These are phyloP conservation scores for Ceratocystiopsis minuta DNA, from an alignment of 2,329 filamentous ascomycete species.

Conservation along the genomic window DNA sequence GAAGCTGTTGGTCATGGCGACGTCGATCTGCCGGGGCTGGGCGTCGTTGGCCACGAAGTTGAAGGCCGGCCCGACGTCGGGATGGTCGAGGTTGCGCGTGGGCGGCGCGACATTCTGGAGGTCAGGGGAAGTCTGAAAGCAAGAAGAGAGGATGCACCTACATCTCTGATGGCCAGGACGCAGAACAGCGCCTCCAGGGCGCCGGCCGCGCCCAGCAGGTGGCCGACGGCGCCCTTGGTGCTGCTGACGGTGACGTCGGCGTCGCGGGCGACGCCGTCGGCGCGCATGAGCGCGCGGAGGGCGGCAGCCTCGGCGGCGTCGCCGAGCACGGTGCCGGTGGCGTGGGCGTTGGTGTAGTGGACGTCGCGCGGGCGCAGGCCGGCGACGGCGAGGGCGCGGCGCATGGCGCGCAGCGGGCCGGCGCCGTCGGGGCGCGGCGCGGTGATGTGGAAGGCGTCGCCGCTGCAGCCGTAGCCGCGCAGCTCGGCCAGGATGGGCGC, in stretches of 20 bases:
- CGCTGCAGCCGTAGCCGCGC: slow-evolving; percentile 74
- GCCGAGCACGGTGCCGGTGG: slow-evolving; percentile 71
- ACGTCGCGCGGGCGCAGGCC: slow-evolving; percentile 49
- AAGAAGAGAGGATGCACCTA: slow-evolving; percentile 23
- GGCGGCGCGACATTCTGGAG: slow-evolving; percentile 60
- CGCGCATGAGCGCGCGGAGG: slow-evolving; percentile 60
- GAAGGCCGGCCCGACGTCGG: slow-evolving; percentile 52
- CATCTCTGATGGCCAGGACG: slow-evolving; percentile 60
- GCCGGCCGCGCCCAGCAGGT: slow-evolving; percentile 79
- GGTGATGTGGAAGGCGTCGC: slow-evolving; percentile 87
- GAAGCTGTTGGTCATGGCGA: slow-evolving; percentile 86
- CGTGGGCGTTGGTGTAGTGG: slow-evolving; percentile 91
- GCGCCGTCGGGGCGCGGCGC: slow-evolving; percentile 68
- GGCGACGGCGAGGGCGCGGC: slow-evolving; percentile 55
- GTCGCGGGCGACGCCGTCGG: slow-evolving; percentile 41
- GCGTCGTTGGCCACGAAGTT: slow-evolving; percentile 65
- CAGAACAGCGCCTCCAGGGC: slow-evolving; percentile 80
- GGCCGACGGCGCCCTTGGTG: slow-evolving; percentile 84
- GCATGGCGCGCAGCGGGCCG: slow-evolving; percentile 75
- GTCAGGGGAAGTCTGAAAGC: not conserved
- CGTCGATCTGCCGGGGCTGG: slow-evolving; percentile 51
- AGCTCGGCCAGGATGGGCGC: slow-evolving; percentile 80
- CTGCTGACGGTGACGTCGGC: slow-evolving; percentile 67
- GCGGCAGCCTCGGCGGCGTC: slow-evolving; percentile 78
- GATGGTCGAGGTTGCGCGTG: slow-evolving; percentile 61